Evolutionary conservation across 768 basidiomycete genomes (phyloP), one percentile per base, ranked within the genome.

Genomic region (Lentinula detonsa): DNA sequence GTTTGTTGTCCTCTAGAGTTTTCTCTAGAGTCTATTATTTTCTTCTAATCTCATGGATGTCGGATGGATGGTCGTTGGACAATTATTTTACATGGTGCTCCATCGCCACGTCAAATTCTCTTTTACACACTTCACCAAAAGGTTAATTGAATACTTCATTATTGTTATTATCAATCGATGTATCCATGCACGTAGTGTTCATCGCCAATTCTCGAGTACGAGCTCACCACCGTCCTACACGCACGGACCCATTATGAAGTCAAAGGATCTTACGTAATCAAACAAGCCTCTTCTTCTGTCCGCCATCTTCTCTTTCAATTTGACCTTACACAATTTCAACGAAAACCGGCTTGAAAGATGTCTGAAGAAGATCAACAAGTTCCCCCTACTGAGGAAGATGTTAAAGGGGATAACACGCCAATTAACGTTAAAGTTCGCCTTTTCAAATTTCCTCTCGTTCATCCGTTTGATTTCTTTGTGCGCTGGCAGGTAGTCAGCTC

Each of bases 351-450:
- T 11, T n/a, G 28, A 50, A 49, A 18, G 59, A 88, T 88, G 85
- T 82, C 85, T 69, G 85, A 87, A 65, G 73, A 78, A 61, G 75
- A 79, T 23, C 76, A 76, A 46, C 75, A 75, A 45, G 65, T 55
- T 42, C 62, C 66, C 23, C 66, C 66, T 51, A 70, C 70, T 45
- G 76, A 81, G 55, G 70, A 74, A 5, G 78, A 80, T 18, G 71
- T 81, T 62, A 88, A 90, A 72, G 86, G 84, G 71, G 83, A 85
- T 64, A 72, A 84, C 65, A 75, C 81, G 13, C 82, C 90, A 37
- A 91, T 92, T 70, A 91, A 90, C 69, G 84, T 92, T 73, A 91
- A 89, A 83, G 90, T 90, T 49, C 53, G 48, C 9, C 13, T 37
- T n/a, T 57, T 60, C 16, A 15, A 11, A 16, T 21, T 23, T 31